Base-by-base conservation (phyloP, 1,139 yeast genomes). In the Pichia sp. region DNA sequence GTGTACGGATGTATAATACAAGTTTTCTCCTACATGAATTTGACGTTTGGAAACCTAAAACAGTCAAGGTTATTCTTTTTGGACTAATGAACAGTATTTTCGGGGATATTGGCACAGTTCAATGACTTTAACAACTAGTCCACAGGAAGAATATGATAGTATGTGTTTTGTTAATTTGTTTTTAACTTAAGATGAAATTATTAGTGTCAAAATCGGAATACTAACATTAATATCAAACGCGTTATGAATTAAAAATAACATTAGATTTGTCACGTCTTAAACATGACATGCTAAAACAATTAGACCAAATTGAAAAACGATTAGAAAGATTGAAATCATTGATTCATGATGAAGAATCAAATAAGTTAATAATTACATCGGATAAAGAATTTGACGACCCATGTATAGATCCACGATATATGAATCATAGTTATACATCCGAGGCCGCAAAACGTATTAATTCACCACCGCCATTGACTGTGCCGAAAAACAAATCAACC, bases 361-460 rank as follows among this genome's bases (percentile, higher is more conserved):
- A 34, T 11, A 50, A 45, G 25, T 11, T 30, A 26, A 37, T 50
- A 8, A 46, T 50, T 11, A 45, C 47, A 3, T 50, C 53, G 25
- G 53, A 50, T 34, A 41, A 40, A 28, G 53, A 50, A 1, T 94
- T 92, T 66, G 98, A 92, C 66, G 97, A 92, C 67, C 97, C 88
- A 59, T 88, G 87, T 64, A 88, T 92, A 56, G 53, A 50, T 42
- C 53, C 51, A 7, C 25, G 53, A 26, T 50, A 48, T 39, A 49
- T 48, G n/a, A 1, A 7, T 39, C 11, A 40, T 3, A 34, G 32
- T 3, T 45, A 47, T 27, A 38, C 25, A 29, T 26, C 43, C 2
- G 11, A 32, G 10, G 9, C 32, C 35, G 11, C 31, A 6, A 31
- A 27, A 29, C 7, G 28, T n/a, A 32, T 42, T 18, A 3, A 31